Percentiles rank a stretch among this genome's conserved stretches.
These are phyloP conservation scores for Zygoascus biomembranicola DNA, from an alignment of 805 yeast species.

Conservation along the genomic window DNA sequence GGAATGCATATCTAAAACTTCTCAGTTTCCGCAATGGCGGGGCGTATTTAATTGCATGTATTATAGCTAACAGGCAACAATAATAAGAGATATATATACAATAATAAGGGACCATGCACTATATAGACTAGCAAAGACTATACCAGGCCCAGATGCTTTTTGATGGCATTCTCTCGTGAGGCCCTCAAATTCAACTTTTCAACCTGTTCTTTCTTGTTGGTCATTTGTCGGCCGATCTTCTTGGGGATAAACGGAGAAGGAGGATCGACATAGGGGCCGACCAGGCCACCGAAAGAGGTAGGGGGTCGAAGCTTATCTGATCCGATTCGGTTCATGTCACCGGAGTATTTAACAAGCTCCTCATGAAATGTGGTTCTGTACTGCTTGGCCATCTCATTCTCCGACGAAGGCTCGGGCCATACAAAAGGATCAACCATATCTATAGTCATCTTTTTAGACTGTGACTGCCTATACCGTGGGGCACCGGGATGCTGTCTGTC, in stretches of 20 bases:
- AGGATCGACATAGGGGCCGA: constrained; percentile 50
- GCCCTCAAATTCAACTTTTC: constrained; percentile 13
- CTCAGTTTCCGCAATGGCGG: neutral
- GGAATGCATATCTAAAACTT: constrained; percentile 1
- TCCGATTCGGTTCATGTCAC: constrained; percentile 46
- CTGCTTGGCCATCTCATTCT: constrained; percentile 25
- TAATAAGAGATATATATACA: no score
- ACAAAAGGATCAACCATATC: constrained; percentile 93
- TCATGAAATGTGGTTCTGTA: constrained; percentile 31
- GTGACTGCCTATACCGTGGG: constrained; percentile 70
- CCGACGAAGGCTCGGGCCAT: constrained; percentile 67
- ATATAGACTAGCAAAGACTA: neutral
- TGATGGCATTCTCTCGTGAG: constrained; percentile 28
- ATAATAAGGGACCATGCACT: no score
- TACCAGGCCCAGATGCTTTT: constrained; percentile 30
- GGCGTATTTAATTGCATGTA: neutral
- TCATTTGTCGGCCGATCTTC: constrained; percentile 37
- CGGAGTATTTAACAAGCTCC: constrained; percentile 45
- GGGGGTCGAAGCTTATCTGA: constrained; percentile 64
- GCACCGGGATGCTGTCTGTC: constrained; percentile 48
- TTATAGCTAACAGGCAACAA: no score
- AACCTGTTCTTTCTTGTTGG: constrained; percentile 37
- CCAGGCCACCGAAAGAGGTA: constrained; percentile 65
- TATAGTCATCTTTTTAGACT: constrained; percentile 90
- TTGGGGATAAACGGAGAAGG: constrained; percentile 60